phyloP scores from a whole-genome alignment of 768 basidiomycete genomes.

The Russula ochroleuca region DNA sequence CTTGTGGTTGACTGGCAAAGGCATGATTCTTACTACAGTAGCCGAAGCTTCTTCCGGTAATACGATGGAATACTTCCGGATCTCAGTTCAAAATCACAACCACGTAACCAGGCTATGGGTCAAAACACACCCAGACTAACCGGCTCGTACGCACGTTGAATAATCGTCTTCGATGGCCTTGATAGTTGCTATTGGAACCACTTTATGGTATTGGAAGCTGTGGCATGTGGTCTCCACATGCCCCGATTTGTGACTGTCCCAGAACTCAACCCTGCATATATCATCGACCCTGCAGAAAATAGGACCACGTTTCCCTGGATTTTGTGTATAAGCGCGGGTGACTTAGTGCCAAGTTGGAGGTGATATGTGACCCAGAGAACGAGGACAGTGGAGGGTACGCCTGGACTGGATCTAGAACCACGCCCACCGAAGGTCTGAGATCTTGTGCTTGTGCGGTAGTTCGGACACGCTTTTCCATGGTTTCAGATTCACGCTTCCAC shows the following conservation, averaged over 20 bases:
- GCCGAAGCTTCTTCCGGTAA: neutral
- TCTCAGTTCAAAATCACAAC: neutral
- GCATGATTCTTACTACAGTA: neutral
- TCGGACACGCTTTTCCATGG: neutral
- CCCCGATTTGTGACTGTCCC: neutral
- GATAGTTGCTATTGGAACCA: neutral
- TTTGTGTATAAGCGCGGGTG: neutral
- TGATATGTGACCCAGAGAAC: neutral
- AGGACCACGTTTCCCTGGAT: neutral
- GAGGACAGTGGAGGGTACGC: neutral
- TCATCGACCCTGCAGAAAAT: neutral
- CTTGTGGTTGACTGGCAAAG: neutral
- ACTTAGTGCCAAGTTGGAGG: neutral
- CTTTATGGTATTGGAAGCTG: neutral
- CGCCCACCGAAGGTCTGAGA: neutral
- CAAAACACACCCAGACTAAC: neutral
- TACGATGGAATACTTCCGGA: neutral
- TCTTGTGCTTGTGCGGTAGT: neutral
- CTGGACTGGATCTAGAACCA: neutral
- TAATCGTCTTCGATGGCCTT: too few relatives aligned
- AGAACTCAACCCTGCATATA: neutral
- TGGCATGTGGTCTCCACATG: neutral
- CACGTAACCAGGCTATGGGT: neutral
- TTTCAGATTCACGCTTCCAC: conserved; percentile 14
- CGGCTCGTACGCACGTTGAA: neutral